These are phyloP conservation scores for Xylaria curta DNA, from an alignment of 495 filamentous ascomycete genomes.

Conservation along the genomic window DNA sequence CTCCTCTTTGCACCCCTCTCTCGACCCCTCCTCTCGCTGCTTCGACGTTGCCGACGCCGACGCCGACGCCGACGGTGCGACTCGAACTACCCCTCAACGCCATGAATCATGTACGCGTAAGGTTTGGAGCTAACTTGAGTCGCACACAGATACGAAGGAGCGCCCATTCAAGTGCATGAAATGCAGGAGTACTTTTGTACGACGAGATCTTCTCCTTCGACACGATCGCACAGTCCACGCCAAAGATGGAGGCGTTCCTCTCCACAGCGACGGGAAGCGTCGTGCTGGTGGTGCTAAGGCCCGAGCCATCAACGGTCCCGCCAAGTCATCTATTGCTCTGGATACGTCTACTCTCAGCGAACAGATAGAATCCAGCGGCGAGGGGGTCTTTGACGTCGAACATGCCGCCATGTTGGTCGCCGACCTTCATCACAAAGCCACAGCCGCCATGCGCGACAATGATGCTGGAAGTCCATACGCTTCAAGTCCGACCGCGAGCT, in stretches of 20 bases:
- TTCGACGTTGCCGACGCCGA: conserved; percentile 12
- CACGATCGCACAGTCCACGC: conserved; percentile 99
- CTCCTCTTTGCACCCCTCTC: conserved; percentile 19
- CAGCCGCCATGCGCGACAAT: conserved; percentile 72
- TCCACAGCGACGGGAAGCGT: conserved; percentile 93
- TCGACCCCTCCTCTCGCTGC: conserved; percentile 24
- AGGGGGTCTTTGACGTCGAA: conserved; percentile 96
- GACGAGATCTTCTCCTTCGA: conserved; percentile 92
- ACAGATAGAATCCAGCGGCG: conserved; percentile 92
- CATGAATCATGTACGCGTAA: conserved; percentile 20
- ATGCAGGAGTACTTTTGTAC: conserved; percentile 97
- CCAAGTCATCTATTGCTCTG: conserved; percentile 82
- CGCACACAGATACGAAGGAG: conserved; percentile 87
- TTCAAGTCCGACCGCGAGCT: conserved; percentile 71
- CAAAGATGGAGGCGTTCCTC: conserved; percentile 95
- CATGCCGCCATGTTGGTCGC: conserved; percentile 99
- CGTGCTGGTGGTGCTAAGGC: conserved; percentile 71
- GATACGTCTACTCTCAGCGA: conserved; percentile 84
- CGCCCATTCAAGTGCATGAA: conserved; percentile 98
- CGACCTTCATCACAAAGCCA: conserved; percentile 96
- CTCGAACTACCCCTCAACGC: conserved; percentile 35
- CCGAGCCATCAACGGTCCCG: conserved; percentile 68
- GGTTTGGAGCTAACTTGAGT: conserved; percentile 32
- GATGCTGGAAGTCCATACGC: conserved; percentile 61
- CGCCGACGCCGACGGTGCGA: conserved; percentile 14